Evolutionary conservation across 768 basidiomycete genomes (phyloP), one percentile per base, ranked within the genome.

Genomic region (Kwoniella dejecticola): DNA sequence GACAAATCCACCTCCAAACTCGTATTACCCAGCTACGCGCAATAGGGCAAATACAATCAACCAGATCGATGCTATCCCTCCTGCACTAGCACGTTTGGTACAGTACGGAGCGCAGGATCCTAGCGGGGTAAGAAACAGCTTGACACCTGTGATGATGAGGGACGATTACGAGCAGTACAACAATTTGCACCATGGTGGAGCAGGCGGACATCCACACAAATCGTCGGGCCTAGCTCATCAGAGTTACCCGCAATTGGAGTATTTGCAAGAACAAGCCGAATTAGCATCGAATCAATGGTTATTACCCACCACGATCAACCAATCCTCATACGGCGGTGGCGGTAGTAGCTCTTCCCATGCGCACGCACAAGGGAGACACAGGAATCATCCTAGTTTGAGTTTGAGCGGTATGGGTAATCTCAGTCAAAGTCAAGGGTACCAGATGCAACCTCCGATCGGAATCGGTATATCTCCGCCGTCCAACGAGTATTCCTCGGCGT

Each of bases 91-190:
- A 23, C 84, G 91, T 31, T 79, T 94, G 64, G 88, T 90, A 56
- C 90, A 91, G 88, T 79, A 89, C 88, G 77, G 86, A 87, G 71
- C 88, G 87, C 67, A 85, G 81, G 50, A 80, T 57, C 72, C 72
- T 2, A 69, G 70, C 0, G 75, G 71, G 31, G 69, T 63, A 1
- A 60, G 77, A 47, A 80, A 70, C 85, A 87, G 40, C 83, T 78
- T 96, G 77, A 96, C 92, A 13, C 95, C 95, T 2, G 93, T 96
- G 29, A 80, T 98, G 66, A 94, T 95, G 70, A 84, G 95, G 53
- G 95, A 98, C 67, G 95, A 99, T 65, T 89, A 90, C 44, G 95
- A 97, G 80, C 98, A 95, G 95, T 96, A 98, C 79, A 81, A 92
- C 67, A 82, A 93, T 63, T 89, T 92, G 74, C 88, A 88, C 70